These are phyloP conservation scores for Rhizopogon rudus DNA, from an alignment of 768 basidiomycete species.

Conservation along the genomic window DNA sequence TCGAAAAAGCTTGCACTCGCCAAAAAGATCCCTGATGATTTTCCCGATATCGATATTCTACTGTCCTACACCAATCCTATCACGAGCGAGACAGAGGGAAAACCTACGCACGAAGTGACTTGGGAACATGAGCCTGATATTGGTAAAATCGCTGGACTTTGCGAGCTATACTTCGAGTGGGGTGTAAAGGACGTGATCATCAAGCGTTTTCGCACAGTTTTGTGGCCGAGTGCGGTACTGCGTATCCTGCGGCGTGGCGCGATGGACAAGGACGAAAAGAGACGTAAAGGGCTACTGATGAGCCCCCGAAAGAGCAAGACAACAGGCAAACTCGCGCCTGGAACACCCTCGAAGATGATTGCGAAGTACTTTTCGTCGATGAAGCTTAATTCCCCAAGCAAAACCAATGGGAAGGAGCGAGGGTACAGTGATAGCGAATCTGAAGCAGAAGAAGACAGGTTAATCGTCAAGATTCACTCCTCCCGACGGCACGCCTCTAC, in stretches of 20 bases:
- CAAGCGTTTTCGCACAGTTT: slow-evolving; percentile 76
- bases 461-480: slow-evolving; percentile 46
- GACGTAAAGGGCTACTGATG: slow-evolving; percentile 13
- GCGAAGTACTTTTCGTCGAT: slow-evolving; percentile 50
- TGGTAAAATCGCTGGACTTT: slow-evolving; percentile 66
- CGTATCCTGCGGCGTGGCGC: slow-evolving; percentile 66
- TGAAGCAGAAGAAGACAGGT: slow-evolving; percentile 4
- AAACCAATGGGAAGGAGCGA: background rate
- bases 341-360: slow-evolving; percentile 49
- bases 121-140: slow-evolving; percentile 63
- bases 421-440: slow-evolving; percentile 4
- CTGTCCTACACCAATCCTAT: slow-evolving; percentile 76
- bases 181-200: slow-evolving; percentile 78
- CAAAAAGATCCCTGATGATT: slow-evolving; percentile 54
- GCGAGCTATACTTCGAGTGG: slow-evolving; percentile 92
- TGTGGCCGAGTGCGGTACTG: slow-evolving; percentile 74
- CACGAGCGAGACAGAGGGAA: slow-evolving; percentile 59
- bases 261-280: slow-evolving; percentile 39
- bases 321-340: slow-evolving; percentile 23
- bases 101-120: slow-evolving; percentile 35
- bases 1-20: slow-evolving; percentile 64
- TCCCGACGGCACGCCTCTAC: slow-evolving; percentile 65
- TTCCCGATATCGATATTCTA: slow-evolving; percentile 72
- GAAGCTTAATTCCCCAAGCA: slow-evolving; percentile 22
- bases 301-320: slow-evolving; percentile 37